Base-by-base conservation (phyloP, 768 basidiomycete genomes). In the Pleurotus eryngii region DNA sequence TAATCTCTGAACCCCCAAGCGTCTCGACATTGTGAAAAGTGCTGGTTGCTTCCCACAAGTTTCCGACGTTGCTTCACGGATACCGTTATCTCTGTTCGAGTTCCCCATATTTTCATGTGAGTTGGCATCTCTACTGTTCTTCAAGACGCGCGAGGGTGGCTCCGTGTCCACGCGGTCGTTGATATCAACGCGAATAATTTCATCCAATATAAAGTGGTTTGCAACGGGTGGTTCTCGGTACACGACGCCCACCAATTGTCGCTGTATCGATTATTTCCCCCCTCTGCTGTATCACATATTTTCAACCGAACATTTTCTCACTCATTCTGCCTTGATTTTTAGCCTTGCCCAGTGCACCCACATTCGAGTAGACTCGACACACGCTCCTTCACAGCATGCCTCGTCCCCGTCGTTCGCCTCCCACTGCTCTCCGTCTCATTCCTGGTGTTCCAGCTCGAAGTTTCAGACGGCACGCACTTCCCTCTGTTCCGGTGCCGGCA, bases 221-320 rank as follows among this genome's bases (percentile, higher is more conserved):
- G 47, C 47, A 2, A 6, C 24, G 15, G 8, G 47, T 22, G 24
- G 7, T 20, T 37, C n/a, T 6, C 27, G 30, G 30, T 35, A 35
- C 30, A 35, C 30, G 83, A 78, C 65, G 89, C 92, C 15, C 71
- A 93, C 57, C 92, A 95, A 68, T 86, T 81, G 60, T 71, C 95
- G 57, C 72, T 95, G 59, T 80, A 79, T 49, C 56, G 57, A 45
- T 46, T n/a, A 45, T 22, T 45, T 45, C n/a, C 42, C 3, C 18
- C 42, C n/a, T 45, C 11, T 22, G 5, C 42, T 18, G 24, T 57
- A 59, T 59, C 48, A 46, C 27, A 45, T 22, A 50, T 51, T 26
- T 49, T 35, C 30, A 11, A 35, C 30, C 8, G 3, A 4, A 35
- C 30, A 35, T 43, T 49, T 46, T 57, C 17, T 50, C 26, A 26